Base-by-base conservation (phyloP, 108 stramenopile genomes). In the Cyclostephanos tholiformis region DNA sequence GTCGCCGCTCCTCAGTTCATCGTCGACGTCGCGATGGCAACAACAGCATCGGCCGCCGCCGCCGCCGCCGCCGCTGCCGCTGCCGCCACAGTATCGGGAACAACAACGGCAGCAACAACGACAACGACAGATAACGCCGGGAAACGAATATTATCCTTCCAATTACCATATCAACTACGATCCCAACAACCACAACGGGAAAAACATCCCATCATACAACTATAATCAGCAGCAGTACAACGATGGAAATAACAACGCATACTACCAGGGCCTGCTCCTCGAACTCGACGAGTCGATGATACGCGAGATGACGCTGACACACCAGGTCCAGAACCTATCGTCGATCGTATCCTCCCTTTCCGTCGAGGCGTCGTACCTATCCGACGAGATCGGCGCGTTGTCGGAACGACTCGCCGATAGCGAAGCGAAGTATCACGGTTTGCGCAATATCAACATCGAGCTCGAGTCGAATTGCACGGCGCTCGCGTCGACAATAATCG, bases 381-480 rank as follows among this genome's bases (percentile, higher is more conserved):
- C 67, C 2, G 30, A 41, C 30, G 46, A 48, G 26, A 74, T 91
- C 19, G 93, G 91, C 64, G 79, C 88, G 17, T 58, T 94, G 29
- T 88, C 89, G 39, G 90, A 94, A 72, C 86, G 90, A 25, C 63
- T 94, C 49, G 86, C 91, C 29, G 90, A 91, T 39, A 61, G 77
- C 19, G 88, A 89, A 61, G 69, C 85, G 10, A 74, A 81, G 27
- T 81, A 78, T 26, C 85, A 89, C 43, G 44, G 62, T 11, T 88
- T 88, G 23, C 83, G 77, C 38, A 91, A 89, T 73, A 53, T 71
- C 32, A 60, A 86, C 19, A 16, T 88, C 27, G 87, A 89, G 52
- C 86, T 86, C 38, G 64, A 86, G 41, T 72, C 82, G 44, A 94
- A 94, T 80, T 90, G 90, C 59, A 91, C 93, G 6, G 69, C 59